These are phyloP conservation scores for Penicillium flavigenum DNA, from an alignment of 495 filamentous ascomycete species.

Conservation along the genomic window DNA sequence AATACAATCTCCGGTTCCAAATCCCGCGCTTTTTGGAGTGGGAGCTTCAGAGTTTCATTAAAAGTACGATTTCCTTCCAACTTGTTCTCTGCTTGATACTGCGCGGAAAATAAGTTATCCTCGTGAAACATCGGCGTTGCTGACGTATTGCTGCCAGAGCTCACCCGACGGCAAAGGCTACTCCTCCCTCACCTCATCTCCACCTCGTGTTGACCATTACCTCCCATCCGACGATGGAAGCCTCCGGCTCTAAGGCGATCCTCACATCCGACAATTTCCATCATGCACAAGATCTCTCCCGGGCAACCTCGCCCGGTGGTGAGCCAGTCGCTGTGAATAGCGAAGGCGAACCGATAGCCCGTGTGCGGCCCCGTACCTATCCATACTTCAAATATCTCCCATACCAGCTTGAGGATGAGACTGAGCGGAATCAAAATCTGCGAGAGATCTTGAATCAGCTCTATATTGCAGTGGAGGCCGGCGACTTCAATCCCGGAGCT, in stretches of 20 bases:
- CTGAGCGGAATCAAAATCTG: slow-evolving; percentile 69
- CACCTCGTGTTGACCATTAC: slow-evolving; percentile 19
- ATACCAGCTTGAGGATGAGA: slow-evolving; percentile 76
- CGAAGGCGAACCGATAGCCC: slow-evolving; percentile 54
- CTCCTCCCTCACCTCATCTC: slow-evolving; percentile 25
- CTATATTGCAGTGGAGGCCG: slow-evolving; percentile 84
- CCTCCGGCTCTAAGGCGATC: slow-evolving; percentile 39
- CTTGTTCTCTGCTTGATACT: neutral
- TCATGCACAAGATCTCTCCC: slow-evolving; percentile 54
- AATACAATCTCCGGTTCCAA: slow-evolving; percentile 31
- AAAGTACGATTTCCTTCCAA: slow-evolving; percentile 4
- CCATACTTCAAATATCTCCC: slow-evolving; percentile 88
- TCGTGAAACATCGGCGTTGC: slow-evolving; percentile 18
- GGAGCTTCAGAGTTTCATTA: slow-evolving; percentile 26
- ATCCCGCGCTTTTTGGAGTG: slow-evolving; percentile 19
- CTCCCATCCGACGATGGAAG: slow-evolving; percentile 39
- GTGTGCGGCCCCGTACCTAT: slow-evolving; percentile 85
- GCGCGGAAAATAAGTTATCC: neutral
- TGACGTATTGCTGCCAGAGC: slow-evolving; percentile 34
- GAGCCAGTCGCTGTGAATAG: slow-evolving; percentile 56
- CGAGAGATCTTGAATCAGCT: slow-evolving; percentile 87
- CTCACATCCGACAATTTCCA: slow-evolving; percentile 49
- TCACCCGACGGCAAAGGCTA: slow-evolving; percentile 31
- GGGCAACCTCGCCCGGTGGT: slow-evolving; percentile 66
- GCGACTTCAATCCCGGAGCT: slow-evolving; percentile 91